Conservation (phyloP, 148 eudicot genomes). For the Spergularia marina region DNA sequence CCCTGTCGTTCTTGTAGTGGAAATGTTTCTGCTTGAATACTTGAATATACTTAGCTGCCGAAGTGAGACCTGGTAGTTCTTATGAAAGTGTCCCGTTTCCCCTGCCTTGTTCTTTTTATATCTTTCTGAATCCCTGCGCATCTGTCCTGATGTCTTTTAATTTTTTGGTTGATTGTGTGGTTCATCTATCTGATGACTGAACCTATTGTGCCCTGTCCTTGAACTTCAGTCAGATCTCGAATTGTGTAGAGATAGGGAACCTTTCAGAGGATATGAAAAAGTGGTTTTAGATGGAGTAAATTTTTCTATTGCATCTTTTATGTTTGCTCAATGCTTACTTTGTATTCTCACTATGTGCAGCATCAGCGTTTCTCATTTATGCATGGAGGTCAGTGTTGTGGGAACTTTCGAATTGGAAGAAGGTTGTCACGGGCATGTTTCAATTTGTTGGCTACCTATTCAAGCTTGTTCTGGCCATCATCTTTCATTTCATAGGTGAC, state of each 20-base stretch:
- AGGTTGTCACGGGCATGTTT: slow-evolving; percentile 27
- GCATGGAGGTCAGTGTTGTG: slow-evolving; percentile 82
- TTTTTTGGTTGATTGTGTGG: too few relatives aligned
- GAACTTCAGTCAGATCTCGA: neutral
- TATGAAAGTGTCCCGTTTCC: too few relatives aligned
- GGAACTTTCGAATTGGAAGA: slow-evolving; percentile 78
- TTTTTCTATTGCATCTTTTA: neutral
- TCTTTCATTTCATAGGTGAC: slow-evolving; percentile 59
- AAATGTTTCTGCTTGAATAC: too few relatives aligned
- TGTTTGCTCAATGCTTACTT: slow-evolving; percentile 8
- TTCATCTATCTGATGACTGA: too few relatives aligned
- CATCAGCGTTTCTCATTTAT: slow-evolving; percentile 54
- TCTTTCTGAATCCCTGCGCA: too few relatives aligned
- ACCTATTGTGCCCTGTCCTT: neutral
- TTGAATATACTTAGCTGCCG: too few relatives aligned
- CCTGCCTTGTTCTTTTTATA: too few relatives aligned
- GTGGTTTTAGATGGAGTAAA: neutral
- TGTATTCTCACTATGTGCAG: slow-evolving; percentile 38
- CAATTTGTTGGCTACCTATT: slow-evolving; percentile 42
- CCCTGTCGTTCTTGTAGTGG: too few relatives aligned
- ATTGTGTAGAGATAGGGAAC: neutral
- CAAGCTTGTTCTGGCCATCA: slow-evolving; percentile 41
- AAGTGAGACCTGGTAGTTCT: too few relatives aligned
- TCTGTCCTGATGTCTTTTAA: too few relatives aligned
- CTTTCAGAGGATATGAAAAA: neutral